Base-by-base conservation (phyloP, 2,329 filamentous ascomycete genomes). In the Diatrype stigma region DNA sequence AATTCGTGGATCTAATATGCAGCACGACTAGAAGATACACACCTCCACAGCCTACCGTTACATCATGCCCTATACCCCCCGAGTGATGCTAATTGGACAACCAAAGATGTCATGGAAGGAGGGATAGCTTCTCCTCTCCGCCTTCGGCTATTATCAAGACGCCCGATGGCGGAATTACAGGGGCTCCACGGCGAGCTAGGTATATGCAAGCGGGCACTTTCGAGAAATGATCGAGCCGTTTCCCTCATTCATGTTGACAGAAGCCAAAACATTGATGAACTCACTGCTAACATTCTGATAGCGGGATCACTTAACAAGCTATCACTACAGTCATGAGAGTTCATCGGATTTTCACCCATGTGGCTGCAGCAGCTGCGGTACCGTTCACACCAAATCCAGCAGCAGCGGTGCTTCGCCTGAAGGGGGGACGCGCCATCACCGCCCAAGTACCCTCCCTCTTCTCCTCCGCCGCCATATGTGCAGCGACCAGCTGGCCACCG, bases 401-500 rank as follows among this genome's bases (percentile, higher is more conserved):
- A 22, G 56, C 60, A 22, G 50, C 35, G 19, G 42, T 58, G 16
- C 37, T 63, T 14, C 34, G 16, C 6, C 42, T 51, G 11, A 26
- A 32, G 2, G 49, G n/a, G n/a, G n/a, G n/a, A n/a, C 48, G 8
- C 50, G 45, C 19, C n/a, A n/a, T n/a, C n/a, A n/a, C n/a, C n/a
- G 42, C 22, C 14, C 47, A 47, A 2, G 6, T 51, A 3, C 37
- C 57, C 2, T 17, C 51, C 7, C 53, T 49, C 8, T 57, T 65
- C 37, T 34, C 57, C 2, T 17, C 51, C 7, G 54, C 48, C 8
- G 57, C 64, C 37, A 42, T 56, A n/a, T 66, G 64, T 40, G 32
- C 59, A 12, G 60, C 64, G 16, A 54, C 62, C 0, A 64, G 60
- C 52, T 66, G 64, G 64, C 64, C 64, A 10, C 60, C 61, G 2